Conservation (phyloP, 1,139 yeast species). For the Eremothecium coryli region DNA sequence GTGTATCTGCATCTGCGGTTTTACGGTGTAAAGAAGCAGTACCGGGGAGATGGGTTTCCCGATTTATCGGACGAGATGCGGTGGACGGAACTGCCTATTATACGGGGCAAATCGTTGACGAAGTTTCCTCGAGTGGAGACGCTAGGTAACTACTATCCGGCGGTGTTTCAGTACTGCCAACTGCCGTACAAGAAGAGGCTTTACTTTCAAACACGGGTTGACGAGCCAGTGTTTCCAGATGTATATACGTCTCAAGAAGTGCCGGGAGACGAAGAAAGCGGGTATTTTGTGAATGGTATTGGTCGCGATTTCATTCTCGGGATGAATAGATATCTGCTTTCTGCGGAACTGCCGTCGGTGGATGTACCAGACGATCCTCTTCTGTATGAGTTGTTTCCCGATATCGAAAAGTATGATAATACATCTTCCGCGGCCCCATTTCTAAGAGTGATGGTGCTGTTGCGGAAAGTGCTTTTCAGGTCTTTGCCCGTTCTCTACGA, state of each 20-base stretch:
- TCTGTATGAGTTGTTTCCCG: constrained; percentile 25
- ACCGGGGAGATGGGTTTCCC: constrained; percentile 28
- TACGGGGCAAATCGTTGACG: constrained; percentile 22
- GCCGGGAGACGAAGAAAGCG: neutral
- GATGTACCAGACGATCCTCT: constrained; percentile 7
- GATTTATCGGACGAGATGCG: constrained; percentile 11
- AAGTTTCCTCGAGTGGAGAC: constrained; percentile 27
- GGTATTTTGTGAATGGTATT: constrained; percentile 14
- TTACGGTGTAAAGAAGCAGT: constrained; percentile 21
- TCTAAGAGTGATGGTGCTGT: constrained; percentile 17
- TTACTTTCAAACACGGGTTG: constrained; percentile 18
- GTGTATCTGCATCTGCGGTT: constrained; percentile 26
- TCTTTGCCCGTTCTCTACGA: constrained; percentile 24
- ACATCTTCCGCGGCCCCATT: constrained; percentile 13
- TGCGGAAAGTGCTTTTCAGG: constrained; percentile 20
- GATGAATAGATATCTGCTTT: constrained; percentile 19
- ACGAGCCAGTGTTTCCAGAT: constrained; percentile 12
- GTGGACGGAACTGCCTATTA: constrained; percentile 17
- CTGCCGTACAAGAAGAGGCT: constrained; percentile 25
- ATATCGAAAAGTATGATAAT: constrained; percentile 19
- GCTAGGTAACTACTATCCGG: constrained; percentile 22
- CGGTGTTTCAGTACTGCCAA: constrained; percentile 26
- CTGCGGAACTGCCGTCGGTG: constrained; percentile 6
- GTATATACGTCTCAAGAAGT: constrained; percentile 5
- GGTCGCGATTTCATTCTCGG: constrained; percentile 19